Conservation (phyloP, 371 early-diverging fungal genomes). For the Blakeslea trispora region DNA sequence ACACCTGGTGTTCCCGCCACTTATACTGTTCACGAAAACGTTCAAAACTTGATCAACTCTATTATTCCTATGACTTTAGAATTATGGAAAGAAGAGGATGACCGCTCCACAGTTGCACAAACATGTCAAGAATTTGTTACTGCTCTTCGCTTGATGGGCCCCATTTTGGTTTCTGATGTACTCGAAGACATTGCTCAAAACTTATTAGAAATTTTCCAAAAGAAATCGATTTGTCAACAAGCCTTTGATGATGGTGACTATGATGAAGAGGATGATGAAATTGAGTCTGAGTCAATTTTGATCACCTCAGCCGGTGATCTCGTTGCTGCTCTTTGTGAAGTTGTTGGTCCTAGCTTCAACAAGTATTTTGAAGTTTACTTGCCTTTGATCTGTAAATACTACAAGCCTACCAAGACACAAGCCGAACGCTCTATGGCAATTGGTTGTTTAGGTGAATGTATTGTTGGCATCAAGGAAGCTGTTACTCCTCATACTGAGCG, state of each 20-base stretch:
- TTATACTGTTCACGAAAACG: conserved; percentile 70
- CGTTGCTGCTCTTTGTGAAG: conserved; percentile 73
- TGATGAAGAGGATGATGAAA: conserved; percentile 75
- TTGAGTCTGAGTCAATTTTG: conserved; percentile 80
- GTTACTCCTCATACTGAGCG: conserved; percentile 75
- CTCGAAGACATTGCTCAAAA: conserved; percentile 56
- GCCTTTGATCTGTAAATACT: conserved; percentile 76
- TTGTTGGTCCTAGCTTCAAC: conserved; percentile 73
- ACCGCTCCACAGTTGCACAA: conserved; percentile 74
- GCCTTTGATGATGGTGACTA: conserved; percentile 67
- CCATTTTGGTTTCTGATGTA: conserved; percentile 67
- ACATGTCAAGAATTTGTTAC: conserved; percentile 74
- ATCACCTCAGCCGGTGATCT: conserved; percentile 81
- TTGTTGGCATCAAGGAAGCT: conserved; percentile 65
- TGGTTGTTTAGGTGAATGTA: conserved; percentile 82
- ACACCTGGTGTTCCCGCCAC: conserved; percentile 65
- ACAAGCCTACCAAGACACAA: conserved; percentile 63
- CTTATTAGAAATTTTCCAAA: conserved; percentile 71
- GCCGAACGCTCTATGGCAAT: conserved; percentile 87
- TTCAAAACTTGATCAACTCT: conserved; percentile 61
- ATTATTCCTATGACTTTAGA: conserved; percentile 68
- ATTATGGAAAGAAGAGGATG: conserved; percentile 83
- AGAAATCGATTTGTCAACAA: conserved; percentile 78
- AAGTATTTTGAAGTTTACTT: conserved; percentile 69
- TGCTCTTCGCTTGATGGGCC: conserved; percentile 76